These are phyloP conservation scores for Trichoderma aggressivum DNA, from an alignment of 2,329 filamentous ascomycete species.

Conservation along the genomic window DNA sequence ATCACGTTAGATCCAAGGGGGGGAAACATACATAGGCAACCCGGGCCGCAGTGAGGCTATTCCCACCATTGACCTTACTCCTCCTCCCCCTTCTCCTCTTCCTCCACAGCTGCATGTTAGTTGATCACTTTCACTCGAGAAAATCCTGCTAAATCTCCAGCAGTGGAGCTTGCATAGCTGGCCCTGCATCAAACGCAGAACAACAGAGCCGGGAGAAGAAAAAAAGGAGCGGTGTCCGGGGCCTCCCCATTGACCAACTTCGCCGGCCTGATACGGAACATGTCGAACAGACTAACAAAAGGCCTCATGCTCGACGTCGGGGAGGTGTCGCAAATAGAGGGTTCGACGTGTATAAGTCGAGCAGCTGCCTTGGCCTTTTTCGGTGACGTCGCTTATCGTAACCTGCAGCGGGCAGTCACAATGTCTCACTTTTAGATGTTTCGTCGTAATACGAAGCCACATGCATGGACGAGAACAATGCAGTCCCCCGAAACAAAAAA, in stretches of 20 bases:
- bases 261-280: not conserved
- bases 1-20: not conserved
- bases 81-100: not conserved
- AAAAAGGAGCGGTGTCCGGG: conserved; percentile 12
- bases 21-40: not conserved
- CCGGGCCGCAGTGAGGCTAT: not conserved
- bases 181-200: not conserved
- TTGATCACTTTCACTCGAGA: not conserved
- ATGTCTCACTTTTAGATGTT: not conserved
- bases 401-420: not conserved
- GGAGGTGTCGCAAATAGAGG: not conserved
- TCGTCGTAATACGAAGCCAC: not conserved
- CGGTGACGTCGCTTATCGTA: not conserved
- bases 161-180: conserved; percentile 3
- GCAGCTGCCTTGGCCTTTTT: not conserved
- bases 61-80: conserved; percentile 3
- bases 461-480: not conserved
- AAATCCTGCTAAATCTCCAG: not conserved
- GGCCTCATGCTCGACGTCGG: not conserved
- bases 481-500: not conserved
- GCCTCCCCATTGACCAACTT: not conserved
- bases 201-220: not conserved
- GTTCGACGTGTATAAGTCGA: not conserved
- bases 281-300: not conserved
- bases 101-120: conserved; percentile 6